Evolutionary conservation across 148 eudicot genomes (phyloP), one percentile per base, ranked within the genome.

Genomic region (Fagopyrum homotropicum): DNA sequence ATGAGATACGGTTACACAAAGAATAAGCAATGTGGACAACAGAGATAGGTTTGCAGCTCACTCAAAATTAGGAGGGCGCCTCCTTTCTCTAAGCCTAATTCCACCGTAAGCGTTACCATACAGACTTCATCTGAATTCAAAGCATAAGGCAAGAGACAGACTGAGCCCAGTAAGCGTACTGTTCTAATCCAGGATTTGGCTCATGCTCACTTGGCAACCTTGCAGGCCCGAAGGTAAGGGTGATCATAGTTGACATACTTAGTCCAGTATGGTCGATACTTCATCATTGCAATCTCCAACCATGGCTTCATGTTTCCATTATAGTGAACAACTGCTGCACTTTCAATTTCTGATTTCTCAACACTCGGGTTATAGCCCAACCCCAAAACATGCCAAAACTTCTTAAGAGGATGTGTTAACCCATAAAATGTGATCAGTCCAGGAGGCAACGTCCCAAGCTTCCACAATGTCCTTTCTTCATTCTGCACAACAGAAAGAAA

Each of bases 221-320:
- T 88, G 91, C 97, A 91, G 76, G 81, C 63, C 9, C 84, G 90
- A 59, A 89, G 82, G 75, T 89, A 91, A 11, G 91, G 91, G 77
- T 92, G 95, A 72, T 86, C 92, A 73, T 77, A 88, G 75, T 88
- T 87, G 55, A 92, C 84, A 82, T 90, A 90, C 77, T 87, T 90
- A 22, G 91, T 82, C 98, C 98, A 90, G 78, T 88, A 86, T 64
- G 88, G 73, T 46, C 87, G 73, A 72, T 88, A 92, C 81, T 90
- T 90, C 3, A 83, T 83, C 91, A 90, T 90, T 8, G 93, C 98
- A 73, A 92, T 83, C 83, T 92, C 98, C 69, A 92, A 80, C 98
- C 98, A 92, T 4, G 96, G 98, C 77, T 92, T 92, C 96, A 90
- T 88, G 77, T 92, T 92, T 50, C 98, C 98, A 55, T 92, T 92